Evolutionary conservation across 768 basidiomycete species (phyloP).

Genomic region (Rhodotorula toruloides): DNA sequence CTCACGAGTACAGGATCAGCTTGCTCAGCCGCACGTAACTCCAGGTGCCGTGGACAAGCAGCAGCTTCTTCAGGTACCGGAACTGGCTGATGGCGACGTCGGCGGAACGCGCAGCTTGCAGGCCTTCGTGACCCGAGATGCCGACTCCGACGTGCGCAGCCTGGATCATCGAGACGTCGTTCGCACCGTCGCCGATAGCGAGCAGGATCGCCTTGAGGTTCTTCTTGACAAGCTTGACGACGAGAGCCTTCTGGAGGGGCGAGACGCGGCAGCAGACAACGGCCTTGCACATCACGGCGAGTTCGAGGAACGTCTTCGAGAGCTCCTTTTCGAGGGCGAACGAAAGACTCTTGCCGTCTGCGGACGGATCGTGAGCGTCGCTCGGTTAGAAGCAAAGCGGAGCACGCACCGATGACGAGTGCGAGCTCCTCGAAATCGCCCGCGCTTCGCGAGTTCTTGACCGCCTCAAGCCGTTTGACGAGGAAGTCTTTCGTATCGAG

Average conservation of each 20-base stretch:
- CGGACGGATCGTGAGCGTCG: conserved; percentile 14
- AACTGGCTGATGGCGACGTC: conserved; percentile 94
- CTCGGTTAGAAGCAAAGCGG: too few species aligned
- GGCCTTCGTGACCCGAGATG: conserved; percentile 95
- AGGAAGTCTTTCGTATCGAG: conserved; percentile 79
- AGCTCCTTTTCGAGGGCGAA: conserved; percentile 91
- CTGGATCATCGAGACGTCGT: conserved; percentile 99
- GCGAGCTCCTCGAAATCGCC: conserved; percentile 95
- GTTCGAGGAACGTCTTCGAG: conserved; percentile 81
- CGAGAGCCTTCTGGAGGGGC: conserved; percentile 89
- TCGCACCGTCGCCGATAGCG: conserved; percentile 97
- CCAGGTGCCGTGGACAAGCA: conserved; percentile 98
- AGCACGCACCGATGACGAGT: conserved; percentile 72
- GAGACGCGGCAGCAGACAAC: conserved; percentile 99
- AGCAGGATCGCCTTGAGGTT: conserved; percentile 88
- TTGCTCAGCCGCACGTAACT: conserved; percentile 93
- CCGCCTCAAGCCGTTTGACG: conserved; percentile 78
- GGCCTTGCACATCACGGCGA: conserved; percentile 97
- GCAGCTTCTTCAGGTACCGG: conserved; percentile 83
- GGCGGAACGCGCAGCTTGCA: conserved; percentile 96
- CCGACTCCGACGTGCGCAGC: conserved; percentile 97
- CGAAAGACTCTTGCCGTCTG: conserved; percentile 89
- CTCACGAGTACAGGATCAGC: conserved; percentile 81
- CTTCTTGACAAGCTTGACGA: conserved; percentile 89
- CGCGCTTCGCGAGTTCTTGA: conserved; percentile 82